A percentile compares a stretch with the other conserved stretches of the same genome.
These are phyloP conservation scores for Sclerotinia glacialis DNA, from an alignment of 2,329 filamentous ascomycete genomes.

Conservation along the genomic window DNA sequence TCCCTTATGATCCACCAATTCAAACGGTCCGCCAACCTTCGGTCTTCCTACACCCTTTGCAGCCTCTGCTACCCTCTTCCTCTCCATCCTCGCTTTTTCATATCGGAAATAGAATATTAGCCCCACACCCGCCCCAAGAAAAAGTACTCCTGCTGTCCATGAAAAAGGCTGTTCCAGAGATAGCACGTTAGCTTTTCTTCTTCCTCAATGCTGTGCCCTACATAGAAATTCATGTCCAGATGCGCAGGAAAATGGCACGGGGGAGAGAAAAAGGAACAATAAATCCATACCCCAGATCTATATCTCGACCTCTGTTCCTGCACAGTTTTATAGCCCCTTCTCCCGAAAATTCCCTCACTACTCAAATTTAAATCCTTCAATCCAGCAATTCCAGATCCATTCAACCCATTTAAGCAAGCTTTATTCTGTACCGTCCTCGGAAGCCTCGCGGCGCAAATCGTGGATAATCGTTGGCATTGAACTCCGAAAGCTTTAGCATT, in stretches of 20 bases:
- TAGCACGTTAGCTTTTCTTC: background rate
- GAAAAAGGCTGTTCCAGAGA: conserved; percentile 71
- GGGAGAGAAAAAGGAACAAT: background rate
- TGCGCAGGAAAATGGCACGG: background rate
- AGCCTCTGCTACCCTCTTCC: conserved; percentile 84
- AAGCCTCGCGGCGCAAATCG: conserved; percentile 14
- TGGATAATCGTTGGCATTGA: conserved; percentile 25
- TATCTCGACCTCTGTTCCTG: conserved; percentile 38
- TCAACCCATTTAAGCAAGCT: background rate
- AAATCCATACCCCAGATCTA: conserved; percentile 35
- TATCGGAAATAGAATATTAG: conserved; percentile 89
- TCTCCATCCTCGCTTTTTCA: conserved; percentile 88
- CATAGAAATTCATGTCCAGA: background rate
- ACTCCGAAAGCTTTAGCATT: conserved; percentile 13
- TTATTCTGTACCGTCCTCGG: background rate
- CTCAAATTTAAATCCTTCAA: background rate
- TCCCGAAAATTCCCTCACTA: background rate
- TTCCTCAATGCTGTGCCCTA: no score
- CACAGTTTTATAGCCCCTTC: conserved; percentile 37
- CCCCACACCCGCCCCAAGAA: conserved; percentile 72
- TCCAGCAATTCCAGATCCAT: background rate
- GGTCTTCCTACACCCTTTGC: conserved; percentile 90
- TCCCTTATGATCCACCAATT: conserved; percentile 78
- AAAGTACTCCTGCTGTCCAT: conserved; percentile 83
- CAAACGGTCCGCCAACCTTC: conserved; percentile 87